Evolutionary conservation across 495 filamentous ascomycete species (phyloP), one percentile per base, ranked within the genome.

Genomic region (Aspergillus avenaceus): DNA sequence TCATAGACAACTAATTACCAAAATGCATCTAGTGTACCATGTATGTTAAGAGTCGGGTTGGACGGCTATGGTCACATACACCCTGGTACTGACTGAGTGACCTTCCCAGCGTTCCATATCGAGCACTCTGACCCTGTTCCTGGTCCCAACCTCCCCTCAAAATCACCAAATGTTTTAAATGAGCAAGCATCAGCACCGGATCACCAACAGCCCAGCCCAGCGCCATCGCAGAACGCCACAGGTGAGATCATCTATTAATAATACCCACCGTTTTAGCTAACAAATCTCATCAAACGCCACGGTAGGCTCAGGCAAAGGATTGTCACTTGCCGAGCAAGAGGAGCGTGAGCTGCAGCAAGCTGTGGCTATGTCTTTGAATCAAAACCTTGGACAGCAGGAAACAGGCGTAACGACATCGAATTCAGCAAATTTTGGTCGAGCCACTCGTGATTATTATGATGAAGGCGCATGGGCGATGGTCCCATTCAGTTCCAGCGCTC

Each of bases 381-480:
- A 74, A 25, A 68, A 69, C 18, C 61, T 75, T 40, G 61, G 70
- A 23, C 61, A 67, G 47, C 83, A 85, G 60, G 82, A 86, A 63
- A 79, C 65, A 22, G 84, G 84, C 11, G 74, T 85, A 26, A 79
- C 75, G 12, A 58, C 46, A 16, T 53, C 64, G 8, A 63, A 58
- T 21, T 66, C 72, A 42, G 52, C 70, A 22, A 71, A 81, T 18
- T 92, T 95, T 66, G 81, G 82, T 5, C 86, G 85, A 23, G 88
- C 90, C 2, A 89, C 76, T n/a, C 77, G 81, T 16, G 73, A 77
- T 13, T 66, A 86, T 43, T 95, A 95, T 59, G 83, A 92, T 29
- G 68, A 78, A n/a, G 73, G 70, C 31, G 62, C 80, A 26, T 96
- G 91, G 91, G 86, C 83, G n/a, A 73, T 96, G 79, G 83, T 87